These are phyloP conservation scores for Aspergillus spinulosporus DNA, from an alignment of 2,329 filamentous ascomycete species.

Conservation along the genomic window DNA sequence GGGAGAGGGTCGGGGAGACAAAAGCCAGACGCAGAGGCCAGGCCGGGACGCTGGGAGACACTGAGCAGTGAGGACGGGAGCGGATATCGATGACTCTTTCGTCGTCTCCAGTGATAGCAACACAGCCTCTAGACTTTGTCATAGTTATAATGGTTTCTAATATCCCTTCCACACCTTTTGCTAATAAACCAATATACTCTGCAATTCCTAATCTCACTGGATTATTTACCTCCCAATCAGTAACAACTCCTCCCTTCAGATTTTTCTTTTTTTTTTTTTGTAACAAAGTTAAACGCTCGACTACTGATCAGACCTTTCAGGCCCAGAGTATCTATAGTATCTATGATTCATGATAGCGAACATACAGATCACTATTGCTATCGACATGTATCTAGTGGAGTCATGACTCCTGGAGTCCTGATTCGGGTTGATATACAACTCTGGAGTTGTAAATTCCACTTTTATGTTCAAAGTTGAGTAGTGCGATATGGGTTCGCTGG, in stretches of 20 bases:
- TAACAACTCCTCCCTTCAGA: not conserved
- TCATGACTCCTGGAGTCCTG: too few species aligned
- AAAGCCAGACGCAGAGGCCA: not conserved
- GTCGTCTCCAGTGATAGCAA: slow-evolving; percentile 15
- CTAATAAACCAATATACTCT: not conserved
- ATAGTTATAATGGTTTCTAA: slow-evolving; percentile 2
- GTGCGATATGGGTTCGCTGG: slow-evolving; percentile 1
- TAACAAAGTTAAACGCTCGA: not conserved
- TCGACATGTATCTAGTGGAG: not conserved
- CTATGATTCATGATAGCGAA: too few species aligned
- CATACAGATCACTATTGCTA: not conserved
- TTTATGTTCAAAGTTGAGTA: not conserved
- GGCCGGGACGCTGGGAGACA: not conserved
- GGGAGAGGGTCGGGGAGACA: slow-evolving; percentile 9
- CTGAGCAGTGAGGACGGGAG: slow-evolving; percentile 11
- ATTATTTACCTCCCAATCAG: not conserved
- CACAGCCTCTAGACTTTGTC: slow-evolving; percentile 16
- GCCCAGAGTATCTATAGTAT: too few species aligned
- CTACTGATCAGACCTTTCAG: too few species aligned
- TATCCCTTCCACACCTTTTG: not conserved
- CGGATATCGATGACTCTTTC: slow-evolving; percentile 24
- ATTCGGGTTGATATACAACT: not conserved
- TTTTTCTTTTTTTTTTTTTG: not conserved
- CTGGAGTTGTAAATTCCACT: not conserved
- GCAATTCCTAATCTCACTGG: not conserved